These are phyloP conservation scores for Smallanthus sonchifolius DNA, from an alignment of 129 eudicot genomes.

Conservation along the genomic window DNA sequence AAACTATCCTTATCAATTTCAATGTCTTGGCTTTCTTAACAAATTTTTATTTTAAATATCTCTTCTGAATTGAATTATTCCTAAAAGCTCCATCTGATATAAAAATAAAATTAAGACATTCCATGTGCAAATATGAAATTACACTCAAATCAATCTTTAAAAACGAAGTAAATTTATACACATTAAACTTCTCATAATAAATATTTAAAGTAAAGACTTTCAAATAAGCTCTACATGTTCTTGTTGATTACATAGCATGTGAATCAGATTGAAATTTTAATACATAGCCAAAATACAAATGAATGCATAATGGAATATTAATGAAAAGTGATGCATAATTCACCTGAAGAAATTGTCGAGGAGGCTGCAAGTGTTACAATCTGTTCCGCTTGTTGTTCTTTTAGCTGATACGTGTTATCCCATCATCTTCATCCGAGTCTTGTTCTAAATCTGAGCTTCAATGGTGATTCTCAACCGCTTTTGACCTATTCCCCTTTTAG, in stretches of 20 bases:
- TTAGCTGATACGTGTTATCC: constrained; percentile 26
- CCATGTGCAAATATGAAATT: too few species aligned
- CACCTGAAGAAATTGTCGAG: constrained; percentile 18
- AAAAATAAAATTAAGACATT: too few species aligned
- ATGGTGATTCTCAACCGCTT: too few species aligned
- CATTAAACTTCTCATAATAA: not conserved
- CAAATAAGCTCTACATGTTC: too few species aligned
- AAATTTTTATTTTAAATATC: too few species aligned
- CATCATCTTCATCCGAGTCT: constrained; percentile 32
- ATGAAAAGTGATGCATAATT: not conserved
- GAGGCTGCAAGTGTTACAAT: constrained; percentile 2
- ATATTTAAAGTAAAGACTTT: too few species aligned
- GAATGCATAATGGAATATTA: constrained; percentile 5
- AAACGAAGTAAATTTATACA: not conserved
- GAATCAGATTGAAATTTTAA: not conserved
- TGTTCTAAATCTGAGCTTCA: constrained; percentile 34
- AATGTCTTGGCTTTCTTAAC: too few species aligned
- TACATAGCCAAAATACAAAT: not conserved
- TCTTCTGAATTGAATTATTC: too few species aligned
- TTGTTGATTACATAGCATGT: not conserved
- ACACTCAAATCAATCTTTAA: constrained; percentile 1
- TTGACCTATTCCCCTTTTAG: too few species aligned
- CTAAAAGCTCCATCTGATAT: too few species aligned
- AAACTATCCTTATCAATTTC: too few species aligned
- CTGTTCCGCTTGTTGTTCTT: constrained; percentile 18